These are phyloP conservation scores for Coelastrella sp. DNA, from an alignment of 139 green algal species.

Conservation along the genomic window DNA sequence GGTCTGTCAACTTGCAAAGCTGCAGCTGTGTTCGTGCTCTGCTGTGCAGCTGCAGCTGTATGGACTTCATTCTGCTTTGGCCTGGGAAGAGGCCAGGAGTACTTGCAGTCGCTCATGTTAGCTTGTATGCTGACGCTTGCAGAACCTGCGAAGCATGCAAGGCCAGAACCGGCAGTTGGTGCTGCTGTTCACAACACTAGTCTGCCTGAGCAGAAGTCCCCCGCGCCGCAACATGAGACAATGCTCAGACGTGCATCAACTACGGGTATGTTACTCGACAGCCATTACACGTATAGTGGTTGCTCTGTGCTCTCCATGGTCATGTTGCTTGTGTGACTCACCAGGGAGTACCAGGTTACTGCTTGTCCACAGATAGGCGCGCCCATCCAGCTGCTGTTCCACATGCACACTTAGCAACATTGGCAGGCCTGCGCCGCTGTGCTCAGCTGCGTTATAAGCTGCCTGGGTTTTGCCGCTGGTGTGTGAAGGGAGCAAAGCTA, in stretches of 20 bases:
- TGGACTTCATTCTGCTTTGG: neutral
- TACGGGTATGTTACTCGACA: neutral
- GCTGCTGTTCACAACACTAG: too few relatives aligned
- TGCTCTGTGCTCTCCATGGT: neutral
- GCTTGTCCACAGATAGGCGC: neutral
- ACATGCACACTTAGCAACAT: conserved; percentile 10
- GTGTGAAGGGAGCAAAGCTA: neutral
- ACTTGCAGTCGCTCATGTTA: neutral
- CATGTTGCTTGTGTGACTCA: neutral
- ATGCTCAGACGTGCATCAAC: neutral
- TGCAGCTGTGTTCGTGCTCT: neutral
- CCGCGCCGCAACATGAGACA: neutral
- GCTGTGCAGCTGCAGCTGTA: neutral
- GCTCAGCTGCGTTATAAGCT: neutral
- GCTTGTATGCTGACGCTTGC: neutral
- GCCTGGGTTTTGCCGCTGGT: neutral
- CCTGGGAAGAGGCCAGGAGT: neutral
- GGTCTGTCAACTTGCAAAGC: neutral
- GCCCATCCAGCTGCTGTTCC: neutral
- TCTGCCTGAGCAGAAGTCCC: too few relatives aligned
- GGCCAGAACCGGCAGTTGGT: too few relatives aligned
- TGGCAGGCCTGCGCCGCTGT: neutral
- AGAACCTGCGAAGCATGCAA: neutral
- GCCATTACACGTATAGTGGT: too few relatives aligned
- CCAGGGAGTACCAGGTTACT: neutral